These are phyloP conservation scores for Neoarthrinium moseri DNA, from an alignment of 2,329 filamentous ascomycete species.

Conservation along the genomic window DNA sequence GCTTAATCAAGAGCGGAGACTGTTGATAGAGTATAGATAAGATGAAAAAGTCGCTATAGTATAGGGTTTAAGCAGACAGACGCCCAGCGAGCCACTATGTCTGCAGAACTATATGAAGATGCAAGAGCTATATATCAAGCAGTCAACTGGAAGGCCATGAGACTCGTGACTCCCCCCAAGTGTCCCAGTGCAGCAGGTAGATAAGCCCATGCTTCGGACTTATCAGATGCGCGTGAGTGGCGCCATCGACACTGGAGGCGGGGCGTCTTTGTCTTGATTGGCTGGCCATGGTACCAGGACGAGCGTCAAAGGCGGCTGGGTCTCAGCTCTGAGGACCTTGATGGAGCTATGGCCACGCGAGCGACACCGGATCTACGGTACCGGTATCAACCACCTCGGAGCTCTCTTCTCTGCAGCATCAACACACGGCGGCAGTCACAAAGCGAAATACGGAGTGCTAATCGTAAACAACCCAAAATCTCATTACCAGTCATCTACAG, in stretches of 20 bases:
- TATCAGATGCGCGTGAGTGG: neutral
- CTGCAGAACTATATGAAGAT: too few relatives aligned
- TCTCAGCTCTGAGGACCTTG: neutral
- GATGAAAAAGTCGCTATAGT: neutral
- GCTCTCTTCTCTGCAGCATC: too few relatives aligned
- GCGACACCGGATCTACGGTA: neutral
- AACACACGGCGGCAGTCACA: too few relatives aligned
- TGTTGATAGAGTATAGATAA: slow-evolving; percentile 1
- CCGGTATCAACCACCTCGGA: neutral
- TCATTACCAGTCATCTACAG: slow-evolving; percentile 13
- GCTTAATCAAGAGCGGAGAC: neutral
- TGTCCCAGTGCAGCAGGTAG: neutral
- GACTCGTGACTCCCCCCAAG: too few relatives aligned
- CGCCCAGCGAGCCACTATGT: too few relatives aligned
- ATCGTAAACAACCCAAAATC: neutral
- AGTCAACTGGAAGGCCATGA: too few relatives aligned
- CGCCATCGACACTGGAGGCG: neutral
- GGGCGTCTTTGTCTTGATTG: neutral
- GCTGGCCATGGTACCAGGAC: neutral
- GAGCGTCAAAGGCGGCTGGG: too few relatives aligned
- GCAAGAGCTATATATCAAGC: too few relatives aligned
- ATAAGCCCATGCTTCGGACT: too few relatives aligned
- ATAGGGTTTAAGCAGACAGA: too few relatives aligned
- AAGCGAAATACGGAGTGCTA: neutral
- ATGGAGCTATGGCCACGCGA: too few relatives aligned